Percentiles rank a stretch among this genome's conserved stretches.
Conservation (phyloP, 371 early-diverging fungal species). For the Rhizomucor miehei region DNA sequence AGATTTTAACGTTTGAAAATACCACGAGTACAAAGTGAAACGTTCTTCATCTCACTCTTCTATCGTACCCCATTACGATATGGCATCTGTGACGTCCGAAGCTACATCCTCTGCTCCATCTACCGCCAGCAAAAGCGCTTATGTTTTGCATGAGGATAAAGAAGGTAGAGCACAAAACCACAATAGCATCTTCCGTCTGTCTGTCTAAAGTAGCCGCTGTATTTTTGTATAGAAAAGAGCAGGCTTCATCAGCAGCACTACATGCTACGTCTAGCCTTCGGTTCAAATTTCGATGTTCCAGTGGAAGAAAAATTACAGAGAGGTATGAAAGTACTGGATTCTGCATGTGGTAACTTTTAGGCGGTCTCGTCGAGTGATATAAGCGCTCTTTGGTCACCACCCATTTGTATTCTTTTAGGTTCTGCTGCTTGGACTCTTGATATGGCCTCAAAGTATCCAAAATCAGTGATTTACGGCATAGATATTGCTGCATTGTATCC, state of each 20-base stretch:
- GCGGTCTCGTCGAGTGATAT: too few relatives aligned
- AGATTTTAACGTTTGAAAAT: too few relatives aligned
- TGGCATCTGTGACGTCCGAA: too few relatives aligned
- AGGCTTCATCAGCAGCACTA: background rate
- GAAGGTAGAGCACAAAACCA: too few relatives aligned
- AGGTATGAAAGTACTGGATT: constrained; percentile 19
- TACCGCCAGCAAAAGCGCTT: constrained; percentile 9
- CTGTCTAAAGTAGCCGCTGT: too few relatives aligned
- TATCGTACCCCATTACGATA: too few relatives aligned
- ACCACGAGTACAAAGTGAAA: too few relatives aligned
- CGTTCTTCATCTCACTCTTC: too few relatives aligned
- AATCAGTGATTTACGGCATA: constrained; percentile 26
- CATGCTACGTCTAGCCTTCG: background rate
- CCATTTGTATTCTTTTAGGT: background rate
- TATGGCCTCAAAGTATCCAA: constrained; percentile 29
- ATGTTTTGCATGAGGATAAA: constrained; percentile 49
- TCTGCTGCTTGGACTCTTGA: constrained; percentile 37
- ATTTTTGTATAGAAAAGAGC: constrained; percentile 7
- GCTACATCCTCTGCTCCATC: too few relatives aligned
- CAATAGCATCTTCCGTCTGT: too few relatives aligned
- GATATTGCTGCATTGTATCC: constrained; percentile 22
- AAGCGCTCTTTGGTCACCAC: too few relatives aligned
- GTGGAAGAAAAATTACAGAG: background rate
- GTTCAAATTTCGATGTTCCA: background rate
- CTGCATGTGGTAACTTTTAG: constrained; percentile 22